Conservation (phyloP, 2,329 filamentous ascomycete genomes). For the Cercospora janseana region DNA sequence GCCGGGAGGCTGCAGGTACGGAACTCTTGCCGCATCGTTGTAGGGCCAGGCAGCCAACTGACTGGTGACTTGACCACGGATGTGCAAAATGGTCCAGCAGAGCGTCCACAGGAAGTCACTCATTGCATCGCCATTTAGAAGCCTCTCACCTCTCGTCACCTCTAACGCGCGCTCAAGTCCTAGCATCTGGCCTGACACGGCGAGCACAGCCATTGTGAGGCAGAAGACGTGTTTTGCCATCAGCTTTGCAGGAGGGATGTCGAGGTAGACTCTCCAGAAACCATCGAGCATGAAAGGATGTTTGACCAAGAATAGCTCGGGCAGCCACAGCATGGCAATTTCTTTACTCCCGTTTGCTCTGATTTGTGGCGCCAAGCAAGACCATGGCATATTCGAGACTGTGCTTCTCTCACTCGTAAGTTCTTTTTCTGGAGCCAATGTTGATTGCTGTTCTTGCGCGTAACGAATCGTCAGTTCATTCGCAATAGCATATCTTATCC, state of each 20-base stretch:
- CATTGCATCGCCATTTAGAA: slow-evolving; percentile 1
- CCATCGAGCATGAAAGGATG: slow-evolving; percentile 16
- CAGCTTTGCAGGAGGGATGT: not conserved
- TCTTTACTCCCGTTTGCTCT: slow-evolving; percentile 2
- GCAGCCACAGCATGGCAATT: slow-evolving; percentile 13
- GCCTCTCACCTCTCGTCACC: not conserved
- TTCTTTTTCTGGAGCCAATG: not conserved
- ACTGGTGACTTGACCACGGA: slow-evolving; percentile 1
- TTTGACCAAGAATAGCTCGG: slow-evolving; percentile 15
- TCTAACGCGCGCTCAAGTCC: not conserved
- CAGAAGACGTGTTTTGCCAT: slow-evolving; percentile 11
- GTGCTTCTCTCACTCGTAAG: not conserved
- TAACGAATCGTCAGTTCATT: slow-evolving; percentile 12
- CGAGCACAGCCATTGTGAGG: slow-evolving; percentile 11
- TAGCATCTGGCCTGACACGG: slow-evolving; percentile 1
- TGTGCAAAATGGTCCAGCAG: slow-evolving; percentile 7
- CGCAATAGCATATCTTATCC: slow-evolving; percentile 22
- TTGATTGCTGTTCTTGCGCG: slow-evolving; percentile 4
- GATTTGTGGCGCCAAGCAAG: not conserved
- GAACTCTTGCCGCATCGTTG: slow-evolving; percentile 8
- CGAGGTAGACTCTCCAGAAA: slow-evolving; percentile 5
- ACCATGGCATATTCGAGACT: slow-evolving; percentile 2
- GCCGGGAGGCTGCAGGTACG: slow-evolving; percentile 7
- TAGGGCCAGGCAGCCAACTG: slow-evolving; percentile 10
- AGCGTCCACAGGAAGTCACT: slow-evolving; percentile 11